Evolutionary conservation across 2,329 filamentous ascomycete species (phyloP).

Genomic region (Podosphaera aphanis): DNA sequence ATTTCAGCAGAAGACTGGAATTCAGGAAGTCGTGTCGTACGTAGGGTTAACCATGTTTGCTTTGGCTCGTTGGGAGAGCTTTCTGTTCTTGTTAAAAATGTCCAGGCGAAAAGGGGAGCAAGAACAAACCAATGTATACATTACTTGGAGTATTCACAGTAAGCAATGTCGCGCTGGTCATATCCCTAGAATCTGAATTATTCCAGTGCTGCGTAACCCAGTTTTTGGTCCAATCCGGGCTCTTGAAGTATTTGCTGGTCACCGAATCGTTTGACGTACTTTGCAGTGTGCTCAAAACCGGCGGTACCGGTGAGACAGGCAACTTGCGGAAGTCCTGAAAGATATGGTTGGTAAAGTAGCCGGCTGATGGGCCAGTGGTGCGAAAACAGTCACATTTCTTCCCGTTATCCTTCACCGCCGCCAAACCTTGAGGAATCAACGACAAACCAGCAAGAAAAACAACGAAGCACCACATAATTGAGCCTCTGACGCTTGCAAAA

Average conservation of each 20-base stretch:
- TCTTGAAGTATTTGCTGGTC: conserved; percentile 10
- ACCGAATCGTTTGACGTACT: conserved; percentile 6
- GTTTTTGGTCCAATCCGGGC: conserved; percentile 9
- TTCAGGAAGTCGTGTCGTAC: conserved; percentile 9
- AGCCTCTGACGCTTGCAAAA: too few species aligned
- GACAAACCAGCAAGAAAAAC: conserved; percentile 2
- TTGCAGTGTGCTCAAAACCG: conserved; percentile 5
- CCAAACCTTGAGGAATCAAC: conserved; percentile 5
- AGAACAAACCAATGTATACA: conserved; percentile 12
- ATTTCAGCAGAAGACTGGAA: conserved; percentile 15
- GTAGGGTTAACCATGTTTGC: conserved; percentile 10
- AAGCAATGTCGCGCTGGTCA: conserved; percentile 7
- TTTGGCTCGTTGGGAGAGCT: neutral
- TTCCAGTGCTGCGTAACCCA: conserved; percentile 14
- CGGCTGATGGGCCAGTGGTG: conserved; percentile 11
- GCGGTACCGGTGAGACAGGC: conserved; percentile 3
- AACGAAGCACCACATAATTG: too few species aligned
- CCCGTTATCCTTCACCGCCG: conserved; percentile 11
- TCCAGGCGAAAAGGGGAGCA: neutral
- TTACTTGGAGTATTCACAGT: conserved; percentile 14
- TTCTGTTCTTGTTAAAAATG: neutral
- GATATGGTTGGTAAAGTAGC: conserved; percentile 13
- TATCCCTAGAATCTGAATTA: conserved; percentile 8
- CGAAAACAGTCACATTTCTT: conserved; percentile 12
- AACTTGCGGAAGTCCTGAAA: conserved; percentile 13